Evolutionary conservation across 768 basidiomycete genomes (phyloP).

Genomic region (Coprinopsis cinerea): DNA sequence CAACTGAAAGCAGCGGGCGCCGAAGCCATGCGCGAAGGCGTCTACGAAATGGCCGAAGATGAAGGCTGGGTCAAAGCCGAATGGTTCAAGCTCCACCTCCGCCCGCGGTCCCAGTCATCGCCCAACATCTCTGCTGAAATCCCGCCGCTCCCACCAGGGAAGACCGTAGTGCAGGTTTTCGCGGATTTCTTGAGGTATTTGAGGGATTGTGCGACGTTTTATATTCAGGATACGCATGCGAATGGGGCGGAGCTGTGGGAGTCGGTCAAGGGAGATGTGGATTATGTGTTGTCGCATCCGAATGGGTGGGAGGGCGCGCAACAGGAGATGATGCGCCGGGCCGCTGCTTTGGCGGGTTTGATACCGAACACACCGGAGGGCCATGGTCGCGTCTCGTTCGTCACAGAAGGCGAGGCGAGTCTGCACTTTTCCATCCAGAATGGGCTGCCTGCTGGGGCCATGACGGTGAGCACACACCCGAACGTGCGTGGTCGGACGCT

Average conservation of each 20-base stretch:
- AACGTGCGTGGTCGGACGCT: background rate
- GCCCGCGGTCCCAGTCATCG: slow-evolving; percentile 13
- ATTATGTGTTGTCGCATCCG: slow-evolving; percentile 42
- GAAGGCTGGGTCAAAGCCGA: slow-evolving; percentile 10
- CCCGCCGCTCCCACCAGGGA: slow-evolving; percentile 37
- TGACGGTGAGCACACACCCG: background rate
- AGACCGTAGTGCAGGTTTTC: slow-evolving; percentile 29
- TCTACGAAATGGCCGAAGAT: slow-evolving; percentile 9
- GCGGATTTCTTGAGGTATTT: slow-evolving; percentile 38
- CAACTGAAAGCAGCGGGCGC: slow-evolving; percentile 10
- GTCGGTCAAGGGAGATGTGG: slow-evolving; percentile 26
- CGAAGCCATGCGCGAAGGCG: slow-evolving; percentile 13
- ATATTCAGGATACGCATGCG: slow-evolving; percentile 33
- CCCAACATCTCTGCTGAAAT: slow-evolving; percentile 13
- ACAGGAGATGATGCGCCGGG: slow-evolving; percentile 41
- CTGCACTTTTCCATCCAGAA: slow-evolving; percentile 38
- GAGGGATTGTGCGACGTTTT: slow-evolving; percentile 27
- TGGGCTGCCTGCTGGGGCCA: slow-evolving; percentile 7
- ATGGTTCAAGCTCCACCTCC: slow-evolving; percentile 32
- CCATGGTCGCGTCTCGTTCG: slow-evolving; percentile 36
- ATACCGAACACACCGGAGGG: slow-evolving; percentile 26
- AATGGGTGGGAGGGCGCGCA: slow-evolving; percentile 52
- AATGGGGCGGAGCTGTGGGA: slow-evolving; percentile 22
- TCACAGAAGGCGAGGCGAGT: slow-evolving; percentile 53
- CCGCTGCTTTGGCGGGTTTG: slow-evolving; percentile 40